phyloP scores from a whole-genome alignment of 73 alveolate genomes.

The Uronychia setigera region DNA sequence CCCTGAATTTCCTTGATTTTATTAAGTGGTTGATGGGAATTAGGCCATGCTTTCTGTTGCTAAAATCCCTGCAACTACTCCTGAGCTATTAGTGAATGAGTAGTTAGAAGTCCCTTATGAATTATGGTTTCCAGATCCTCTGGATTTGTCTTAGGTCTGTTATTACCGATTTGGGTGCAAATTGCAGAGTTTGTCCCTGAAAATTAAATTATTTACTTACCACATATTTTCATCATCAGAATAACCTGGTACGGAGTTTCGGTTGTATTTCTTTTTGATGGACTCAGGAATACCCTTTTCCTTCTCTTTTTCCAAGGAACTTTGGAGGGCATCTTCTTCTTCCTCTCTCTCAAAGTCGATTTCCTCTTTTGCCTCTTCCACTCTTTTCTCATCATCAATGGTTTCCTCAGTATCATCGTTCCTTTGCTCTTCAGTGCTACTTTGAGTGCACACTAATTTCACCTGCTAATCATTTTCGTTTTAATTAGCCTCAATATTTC shows the following conservation, averaged over 20 bases:
- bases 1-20: too few species aligned
- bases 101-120: too few species aligned
- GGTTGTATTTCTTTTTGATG: not conserved
- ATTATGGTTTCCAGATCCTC: not conserved
- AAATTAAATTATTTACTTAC: too few species aligned
- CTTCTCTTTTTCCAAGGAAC: not conserved
- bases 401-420: not conserved
- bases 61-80: too few species aligned
- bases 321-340: not conserved
- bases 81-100: too few species aligned
- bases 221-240: constrained; percentile 35
- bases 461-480: not conserved
- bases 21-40: too few species aligned
- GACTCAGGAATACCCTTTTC: not conserved
- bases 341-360: not conserved
- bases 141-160: not conserved
- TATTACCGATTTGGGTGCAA: not conserved
- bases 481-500: not conserved
- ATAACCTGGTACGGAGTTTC: constrained; percentile 16
- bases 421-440: not conserved
- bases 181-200: not conserved
- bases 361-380: not conserved
- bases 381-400: not conserved
- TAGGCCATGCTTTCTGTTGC: too few species aligned
- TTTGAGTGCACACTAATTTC: not conserved